These are phyloP conservation scores for Verbascum thapsus DNA, from an alignment of 257 asterid genomes.

Conservation along the genomic window DNA sequence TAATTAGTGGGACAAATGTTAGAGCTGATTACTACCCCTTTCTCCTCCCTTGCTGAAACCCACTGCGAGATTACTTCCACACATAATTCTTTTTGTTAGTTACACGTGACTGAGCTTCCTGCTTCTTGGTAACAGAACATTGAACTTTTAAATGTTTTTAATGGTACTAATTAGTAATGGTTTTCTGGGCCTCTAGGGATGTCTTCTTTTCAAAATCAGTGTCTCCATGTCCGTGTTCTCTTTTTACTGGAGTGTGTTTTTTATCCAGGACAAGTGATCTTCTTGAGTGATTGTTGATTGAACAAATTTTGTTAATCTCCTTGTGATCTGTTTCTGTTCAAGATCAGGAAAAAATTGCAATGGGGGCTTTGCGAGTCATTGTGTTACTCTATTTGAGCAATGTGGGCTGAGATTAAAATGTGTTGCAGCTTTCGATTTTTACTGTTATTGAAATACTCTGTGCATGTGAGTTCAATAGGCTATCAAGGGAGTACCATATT, in stretches of 20 bases:
- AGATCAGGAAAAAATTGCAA: not conserved
- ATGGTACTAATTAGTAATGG: not conserved
- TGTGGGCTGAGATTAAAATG: not conserved
- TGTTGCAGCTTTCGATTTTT: not conserved
- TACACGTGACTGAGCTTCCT: too few relatives aligned
- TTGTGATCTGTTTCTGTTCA: not conserved
- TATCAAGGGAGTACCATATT: too few relatives aligned
- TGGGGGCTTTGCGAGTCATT: not conserved
- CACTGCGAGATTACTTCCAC: too few relatives aligned
- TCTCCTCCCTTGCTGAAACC: too few relatives aligned
- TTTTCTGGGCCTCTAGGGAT: not conserved
- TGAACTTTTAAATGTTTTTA: too few relatives aligned
- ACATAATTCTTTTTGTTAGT: too few relatives aligned
- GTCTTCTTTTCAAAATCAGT: not conserved
- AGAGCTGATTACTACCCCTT: too few relatives aligned
- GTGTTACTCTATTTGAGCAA: not conserved
- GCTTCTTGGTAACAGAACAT: too few relatives aligned
- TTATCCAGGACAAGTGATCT: not conserved
- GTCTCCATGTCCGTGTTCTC: not conserved
- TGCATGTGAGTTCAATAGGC: not conserved
- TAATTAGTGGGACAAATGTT: too few relatives aligned
- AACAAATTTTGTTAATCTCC: not conserved
- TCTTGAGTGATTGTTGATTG: not conserved
- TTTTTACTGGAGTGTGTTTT: too few relatives aligned
- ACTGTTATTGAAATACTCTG: not conserved